These are phyloP conservation scores for Domatiomyces globalis DNA, from an alignment of 2,329 filamentous ascomycete genomes.

Conservation along the genomic window DNA sequence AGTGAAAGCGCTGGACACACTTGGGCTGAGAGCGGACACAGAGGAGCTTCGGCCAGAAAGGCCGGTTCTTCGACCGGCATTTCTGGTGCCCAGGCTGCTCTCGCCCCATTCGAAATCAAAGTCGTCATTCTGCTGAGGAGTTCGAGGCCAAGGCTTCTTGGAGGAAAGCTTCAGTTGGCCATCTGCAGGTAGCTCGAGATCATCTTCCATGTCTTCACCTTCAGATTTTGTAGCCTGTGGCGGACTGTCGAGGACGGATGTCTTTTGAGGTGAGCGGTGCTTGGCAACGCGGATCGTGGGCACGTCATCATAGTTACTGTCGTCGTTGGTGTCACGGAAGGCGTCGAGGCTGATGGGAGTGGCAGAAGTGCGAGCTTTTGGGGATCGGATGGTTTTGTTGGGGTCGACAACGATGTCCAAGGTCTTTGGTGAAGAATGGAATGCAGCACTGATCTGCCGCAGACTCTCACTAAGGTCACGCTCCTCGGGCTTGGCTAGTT, in stretches of 20 bases:
- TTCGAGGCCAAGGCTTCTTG: constrained; percentile 48
- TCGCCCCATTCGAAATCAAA: constrained; percentile 78
- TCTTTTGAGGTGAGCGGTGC: constrained; percentile 39
- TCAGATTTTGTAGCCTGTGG: constrained; percentile 25
- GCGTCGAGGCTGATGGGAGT: constrained; percentile 43
- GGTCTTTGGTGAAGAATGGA: constrained; percentile 24
- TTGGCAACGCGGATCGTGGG: constrained; percentile 57
- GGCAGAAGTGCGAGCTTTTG: constrained; percentile 36
- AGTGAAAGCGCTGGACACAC: constrained; percentile 79
- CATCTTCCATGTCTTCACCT: constrained; percentile 57
- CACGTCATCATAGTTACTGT: constrained; percentile 48
- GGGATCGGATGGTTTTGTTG: constrained; percentile 28
- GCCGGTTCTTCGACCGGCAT: constrained; percentile 68
- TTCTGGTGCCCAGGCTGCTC: constrained; percentile 79
- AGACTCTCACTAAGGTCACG: constrained; percentile 53
- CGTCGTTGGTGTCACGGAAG: constrained; percentile 48
- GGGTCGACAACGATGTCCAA: constrained; percentile 20
- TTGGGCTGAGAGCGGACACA: constrained; percentile 79
- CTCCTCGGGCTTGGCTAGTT: constrained; percentile 50
- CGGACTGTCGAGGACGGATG: constrained; percentile 18
- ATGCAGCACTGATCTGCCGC: constrained; percentile 46
- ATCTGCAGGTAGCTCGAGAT: constrained; percentile 56
- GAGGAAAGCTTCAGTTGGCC: constrained; percentile 47
- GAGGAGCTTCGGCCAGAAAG: constrained; percentile 73
- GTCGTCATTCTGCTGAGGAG: constrained; percentile 54